phyloP scores from a whole-genome alignment of 805 yeast genomes.

The Wickerhamiella australiensis region DNA sequence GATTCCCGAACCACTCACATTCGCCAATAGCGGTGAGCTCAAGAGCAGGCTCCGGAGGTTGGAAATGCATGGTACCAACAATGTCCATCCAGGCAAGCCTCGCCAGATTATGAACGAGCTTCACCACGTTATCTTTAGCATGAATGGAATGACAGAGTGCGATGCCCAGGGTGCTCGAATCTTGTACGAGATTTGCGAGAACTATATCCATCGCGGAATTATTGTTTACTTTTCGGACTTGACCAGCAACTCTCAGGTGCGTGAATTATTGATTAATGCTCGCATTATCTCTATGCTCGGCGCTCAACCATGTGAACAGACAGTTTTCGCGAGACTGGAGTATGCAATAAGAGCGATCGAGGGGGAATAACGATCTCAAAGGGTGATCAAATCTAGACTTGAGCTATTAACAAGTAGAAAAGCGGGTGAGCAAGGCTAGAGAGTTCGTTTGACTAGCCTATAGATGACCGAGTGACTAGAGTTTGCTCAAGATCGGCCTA shows the following conservation, averaged over 20 bases:
- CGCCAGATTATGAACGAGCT: conserved; percentile 36
- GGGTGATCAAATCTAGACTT: no score
- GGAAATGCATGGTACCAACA: conserved; percentile 64
- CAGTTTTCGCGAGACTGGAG: conserved; percentile 39
- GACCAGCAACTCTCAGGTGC: conserved; percentile 37
- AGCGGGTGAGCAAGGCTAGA: no score
- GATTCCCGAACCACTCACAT: conserved; percentile 79
- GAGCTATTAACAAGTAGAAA: no score
- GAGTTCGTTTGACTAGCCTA: no score
- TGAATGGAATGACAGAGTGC: conserved; percentile 68
- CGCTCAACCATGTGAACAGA: conserved; percentile 28
- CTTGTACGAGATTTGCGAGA: conserved; percentile 44
- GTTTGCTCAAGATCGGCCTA: no score
- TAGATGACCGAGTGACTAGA: no score
- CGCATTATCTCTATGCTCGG: conserved; percentile 39
- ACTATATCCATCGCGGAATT: conserved; percentile 43
- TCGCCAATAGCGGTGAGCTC: conserved; percentile 72
- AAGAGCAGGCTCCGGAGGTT: conserved; percentile 53
- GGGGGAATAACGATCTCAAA: not conserved
- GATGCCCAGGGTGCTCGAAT: conserved; percentile 75
- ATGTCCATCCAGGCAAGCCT: conserved; percentile 65
- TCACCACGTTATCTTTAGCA: conserved; percentile 55
- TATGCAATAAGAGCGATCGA: conserved; percentile 37
- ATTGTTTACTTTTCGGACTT: conserved; percentile 51
- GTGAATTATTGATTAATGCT: conserved; percentile 40